Evolutionary conservation across 1,284 basidiomycete genomes (phyloP).

Genomic region (Apiotrichum akiyoshidainum): DNA sequence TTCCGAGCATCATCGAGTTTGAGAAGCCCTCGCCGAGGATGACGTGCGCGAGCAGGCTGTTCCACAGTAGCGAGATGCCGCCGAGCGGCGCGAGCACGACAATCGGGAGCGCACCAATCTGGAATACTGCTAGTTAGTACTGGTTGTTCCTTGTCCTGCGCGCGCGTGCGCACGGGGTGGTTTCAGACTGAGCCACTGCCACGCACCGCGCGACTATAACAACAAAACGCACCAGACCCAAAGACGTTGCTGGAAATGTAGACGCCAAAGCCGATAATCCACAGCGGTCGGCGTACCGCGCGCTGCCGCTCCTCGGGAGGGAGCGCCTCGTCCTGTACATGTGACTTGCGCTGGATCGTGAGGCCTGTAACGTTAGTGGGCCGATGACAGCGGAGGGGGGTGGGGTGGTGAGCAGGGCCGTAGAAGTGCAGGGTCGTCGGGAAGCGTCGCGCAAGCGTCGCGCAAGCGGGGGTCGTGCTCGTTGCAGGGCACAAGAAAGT

Average conservation of each 20-base stretch:
- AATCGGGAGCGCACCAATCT: slow-evolving; percentile 89
- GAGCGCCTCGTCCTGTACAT: slow-evolving; percentile 75
- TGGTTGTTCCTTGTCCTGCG: neutral
- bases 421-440: neutral
- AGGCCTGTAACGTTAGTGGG: slow-evolving; percentile 55
- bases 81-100: slow-evolving; percentile 90
- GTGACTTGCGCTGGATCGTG: slow-evolving; percentile 91
- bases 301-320: slow-evolving; percentile 63
- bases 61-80: slow-evolving; percentile 88
- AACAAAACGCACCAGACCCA: slow-evolving; percentile 51
- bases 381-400: neutral
- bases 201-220: too few relatives aligned
- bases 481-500: too few relatives aligned
- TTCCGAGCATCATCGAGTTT: slow-evolving; percentile 77
- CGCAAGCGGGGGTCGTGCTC: too few relatives aligned
- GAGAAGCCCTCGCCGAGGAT: slow-evolving; percentile 85
- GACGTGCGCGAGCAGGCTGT: slow-evolving; percentile 84
- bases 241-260: slow-evolving; percentile 86
- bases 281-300: slow-evolving; percentile 75
- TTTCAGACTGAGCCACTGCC: neutral
- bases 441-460: too few relatives aligned
- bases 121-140: slow-evolving; percentile 61
- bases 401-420: too few relatives aligned
- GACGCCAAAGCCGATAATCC: slow-evolving; percentile 79
- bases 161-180: neutral